phyloP scores from a whole-genome alignment of 305 asterid genomes.

The Coffea humblotiana region DNA sequence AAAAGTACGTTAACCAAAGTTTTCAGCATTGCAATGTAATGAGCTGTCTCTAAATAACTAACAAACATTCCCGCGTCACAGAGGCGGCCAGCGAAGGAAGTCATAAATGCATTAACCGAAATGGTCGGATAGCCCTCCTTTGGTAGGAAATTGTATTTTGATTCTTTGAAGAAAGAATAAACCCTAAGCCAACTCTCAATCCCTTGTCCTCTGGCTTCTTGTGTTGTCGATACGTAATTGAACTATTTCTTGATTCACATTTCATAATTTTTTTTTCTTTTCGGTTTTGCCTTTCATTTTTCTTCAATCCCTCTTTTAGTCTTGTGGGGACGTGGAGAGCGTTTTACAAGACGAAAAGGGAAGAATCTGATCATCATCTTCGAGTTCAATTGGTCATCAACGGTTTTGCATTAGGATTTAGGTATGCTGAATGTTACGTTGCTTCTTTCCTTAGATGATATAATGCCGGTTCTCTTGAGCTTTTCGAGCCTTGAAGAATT shows the following conservation, averaged over 20 bases:
- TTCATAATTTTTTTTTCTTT: not conserved
- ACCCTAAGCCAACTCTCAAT: slow-evolving; percentile 26
- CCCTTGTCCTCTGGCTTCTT: slow-evolving; percentile 5
- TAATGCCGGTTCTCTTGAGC: not conserved
- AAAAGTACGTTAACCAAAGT: not conserved
- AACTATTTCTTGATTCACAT: slow-evolving; percentile 1
- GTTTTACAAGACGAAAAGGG: slow-evolving; percentile 7
- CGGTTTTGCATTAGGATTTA: slow-evolving; percentile 8
- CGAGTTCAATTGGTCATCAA: not conserved
- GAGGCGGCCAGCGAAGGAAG: slow-evolving; percentile 8
- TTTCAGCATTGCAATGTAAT: not conserved
- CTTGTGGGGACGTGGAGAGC: not conserved
- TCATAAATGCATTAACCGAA: slow-evolving; percentile 32
- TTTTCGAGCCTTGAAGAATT: not conserved
- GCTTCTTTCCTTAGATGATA: not conserved
- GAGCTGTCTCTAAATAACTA: slow-evolving; percentile 6
- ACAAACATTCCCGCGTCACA: slow-evolving; percentile 8
- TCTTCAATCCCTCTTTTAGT: not conserved
- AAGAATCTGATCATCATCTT: not conserved
- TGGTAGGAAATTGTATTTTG: not conserved
- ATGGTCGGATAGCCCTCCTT: slow-evolving; percentile 39
- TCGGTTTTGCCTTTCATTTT: not conserved
- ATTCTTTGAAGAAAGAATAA: slow-evolving; percentile 4
- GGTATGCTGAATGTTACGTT: slow-evolving; percentile 5
- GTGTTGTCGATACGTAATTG: not conserved